Evolutionary conservation across 805 yeast genomes (phyloP).

Genomic region (Candida ovalis): DNA sequence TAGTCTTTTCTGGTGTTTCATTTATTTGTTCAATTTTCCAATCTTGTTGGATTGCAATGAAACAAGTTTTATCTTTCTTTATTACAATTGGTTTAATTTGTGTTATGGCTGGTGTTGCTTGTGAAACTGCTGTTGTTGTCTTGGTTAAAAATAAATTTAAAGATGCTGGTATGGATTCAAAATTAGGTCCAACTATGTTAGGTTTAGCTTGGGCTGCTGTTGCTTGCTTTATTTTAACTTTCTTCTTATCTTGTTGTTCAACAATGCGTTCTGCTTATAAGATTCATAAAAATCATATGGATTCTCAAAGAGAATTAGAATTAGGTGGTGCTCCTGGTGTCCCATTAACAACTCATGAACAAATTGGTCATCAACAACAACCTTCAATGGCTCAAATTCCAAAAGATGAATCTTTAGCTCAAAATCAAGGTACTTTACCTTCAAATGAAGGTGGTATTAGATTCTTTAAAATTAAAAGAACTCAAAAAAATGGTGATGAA

Average conservation of each 20-base stretch:
- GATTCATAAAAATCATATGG: constrained; percentile 42
- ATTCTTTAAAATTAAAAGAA: constrained; percentile 70
- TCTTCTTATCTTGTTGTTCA: constrained; percentile 50
- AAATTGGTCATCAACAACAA: constrained; percentile 5
- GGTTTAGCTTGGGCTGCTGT: constrained; percentile 74
- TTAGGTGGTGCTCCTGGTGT: no score
- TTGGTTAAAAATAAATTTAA: constrained; percentile 69
- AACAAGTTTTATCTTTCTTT: constrained; percentile 51
- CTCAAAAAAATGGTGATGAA: constrained; percentile 40
- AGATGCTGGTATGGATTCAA: constrained; percentile 38
- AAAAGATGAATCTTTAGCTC: background rate
- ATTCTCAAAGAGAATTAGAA: constrained; percentile 18
- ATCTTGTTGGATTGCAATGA: constrained; percentile 51
- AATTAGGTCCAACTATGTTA: constrained; percentile 53
- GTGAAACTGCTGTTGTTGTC: constrained; percentile 76
- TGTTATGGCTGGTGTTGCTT: constrained; percentile 58
- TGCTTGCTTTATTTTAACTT: constrained; percentile 46
- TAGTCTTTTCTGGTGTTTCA: constrained; percentile 61
- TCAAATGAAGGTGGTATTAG: constrained; percentile 59
- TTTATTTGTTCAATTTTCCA: constrained; percentile 53
- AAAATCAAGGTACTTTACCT: constrained; percentile 21
- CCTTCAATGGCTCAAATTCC: constrained; percentile 6
- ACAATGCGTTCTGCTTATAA: constrained; percentile 46
- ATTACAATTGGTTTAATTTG: constrained; percentile 49
- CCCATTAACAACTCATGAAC: constrained; percentile 13